Evolutionary conservation across 768 basidiomycete genomes (phyloP).

Genomic region (Leccinellum rugosiceps): DNA sequence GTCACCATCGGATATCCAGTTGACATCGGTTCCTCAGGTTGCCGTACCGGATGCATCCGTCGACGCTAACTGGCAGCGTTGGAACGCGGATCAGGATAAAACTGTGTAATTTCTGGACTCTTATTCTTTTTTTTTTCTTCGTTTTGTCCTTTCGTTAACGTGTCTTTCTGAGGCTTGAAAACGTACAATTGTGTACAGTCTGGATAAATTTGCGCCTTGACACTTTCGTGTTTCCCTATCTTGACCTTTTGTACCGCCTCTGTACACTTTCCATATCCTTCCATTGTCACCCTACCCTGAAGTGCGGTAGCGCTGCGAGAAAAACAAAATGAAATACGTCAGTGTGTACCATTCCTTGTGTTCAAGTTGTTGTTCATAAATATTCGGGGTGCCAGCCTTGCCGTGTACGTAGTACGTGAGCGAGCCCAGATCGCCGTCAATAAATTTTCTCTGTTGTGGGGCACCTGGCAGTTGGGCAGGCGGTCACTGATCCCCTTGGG

Average conservation of each 20-base stretch:
- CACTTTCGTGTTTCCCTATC: background rate
- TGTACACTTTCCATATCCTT: background rate
- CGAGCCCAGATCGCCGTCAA: background rate
- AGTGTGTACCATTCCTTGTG: background rate
- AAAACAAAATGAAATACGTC: background rate
- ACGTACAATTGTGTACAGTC: background rate
- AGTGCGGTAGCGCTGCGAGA: background rate
- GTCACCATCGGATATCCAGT: conserved; percentile 17
- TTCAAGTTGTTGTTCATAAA: background rate
- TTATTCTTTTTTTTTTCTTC: background rate
- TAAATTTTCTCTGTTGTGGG: background rate
- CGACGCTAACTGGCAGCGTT: conserved; percentile 22
- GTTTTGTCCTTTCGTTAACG: conserved; percentile 11
- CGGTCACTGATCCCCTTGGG: background rate
- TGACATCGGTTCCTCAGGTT: conserved; percentile 5
- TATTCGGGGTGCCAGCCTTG: background rate
- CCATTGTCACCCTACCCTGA: background rate
- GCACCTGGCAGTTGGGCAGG: background rate
- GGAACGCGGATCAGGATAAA: conserved; percentile 11
- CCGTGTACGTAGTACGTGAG: conserved; percentile 1
- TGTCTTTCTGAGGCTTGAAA: background rate
- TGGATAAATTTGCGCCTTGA: background rate
- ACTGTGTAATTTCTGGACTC: background rate
- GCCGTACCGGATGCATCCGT: conserved; percentile 5
- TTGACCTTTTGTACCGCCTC: background rate